Conservation (phyloP, 148 eudicot genomes). For the Fallopia convolvulus region DNA sequence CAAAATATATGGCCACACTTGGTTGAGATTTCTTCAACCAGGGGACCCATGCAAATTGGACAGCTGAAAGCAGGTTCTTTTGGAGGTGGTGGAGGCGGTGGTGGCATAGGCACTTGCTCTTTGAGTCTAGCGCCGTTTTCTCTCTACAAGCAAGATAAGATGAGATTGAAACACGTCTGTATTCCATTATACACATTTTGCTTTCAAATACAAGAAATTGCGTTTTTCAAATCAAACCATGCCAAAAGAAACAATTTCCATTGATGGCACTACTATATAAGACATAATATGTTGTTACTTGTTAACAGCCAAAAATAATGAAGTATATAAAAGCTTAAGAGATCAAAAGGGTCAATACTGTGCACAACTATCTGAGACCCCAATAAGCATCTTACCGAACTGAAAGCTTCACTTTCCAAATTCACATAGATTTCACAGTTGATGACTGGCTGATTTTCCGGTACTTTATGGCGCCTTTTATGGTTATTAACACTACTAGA, state of each 20-base stretch:
- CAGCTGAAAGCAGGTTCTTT: conserved; percentile 63
- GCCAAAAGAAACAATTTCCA: background rate
- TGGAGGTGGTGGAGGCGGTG: conserved; percentile 41
- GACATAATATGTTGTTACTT: background rate
- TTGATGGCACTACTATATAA: background rate
- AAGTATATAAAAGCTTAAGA: background rate
- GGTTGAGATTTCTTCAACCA: conserved; percentile 73
- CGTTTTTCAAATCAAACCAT: background rate
- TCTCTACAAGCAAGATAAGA: conserved; percentile 1
- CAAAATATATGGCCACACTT: conserved; percentile 98
- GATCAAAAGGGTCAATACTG: background rate
- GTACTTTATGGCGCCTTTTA: conserved; percentile 42
- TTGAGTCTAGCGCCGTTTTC: background rate
- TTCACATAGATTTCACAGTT: conserved; percentile 41
- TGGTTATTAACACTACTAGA: conserved; percentile 19
- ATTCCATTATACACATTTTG: too few species aligned
- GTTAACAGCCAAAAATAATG: background rate
- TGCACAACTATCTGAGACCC: background rate
- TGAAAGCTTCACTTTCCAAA: conserved; percentile 30
- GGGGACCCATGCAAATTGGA: conserved; percentile 74
- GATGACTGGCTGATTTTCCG: conserved; percentile 33
- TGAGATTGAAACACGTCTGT: background rate
- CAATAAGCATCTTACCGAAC: conserved; percentile 34
- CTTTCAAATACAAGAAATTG: background rate
- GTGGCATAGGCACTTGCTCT: conserved; percentile 5